Evolutionary conservation across 495 filamentous ascomycete genomes (phyloP).

Genomic region (Penicillium nucicola): DNA sequence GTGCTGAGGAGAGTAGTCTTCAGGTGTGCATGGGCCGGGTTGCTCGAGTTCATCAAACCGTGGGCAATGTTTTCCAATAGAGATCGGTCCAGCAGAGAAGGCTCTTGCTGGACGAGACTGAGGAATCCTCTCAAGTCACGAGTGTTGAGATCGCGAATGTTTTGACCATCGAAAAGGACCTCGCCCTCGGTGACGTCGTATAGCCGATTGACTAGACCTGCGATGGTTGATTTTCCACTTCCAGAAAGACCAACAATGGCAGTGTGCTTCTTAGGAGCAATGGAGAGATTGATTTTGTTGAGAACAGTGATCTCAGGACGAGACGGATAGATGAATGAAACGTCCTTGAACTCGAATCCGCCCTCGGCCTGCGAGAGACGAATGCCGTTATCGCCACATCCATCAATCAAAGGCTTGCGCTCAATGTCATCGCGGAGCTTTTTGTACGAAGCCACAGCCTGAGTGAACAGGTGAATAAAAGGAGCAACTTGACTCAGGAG

Average conservation of each 20-base stretch:
- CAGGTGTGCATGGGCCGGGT: conserved; percentile 42
- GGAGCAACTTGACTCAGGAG: conserved; percentile 63
- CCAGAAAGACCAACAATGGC: conserved; percentile 69
- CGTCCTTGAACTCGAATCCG: conserved; percentile 48
- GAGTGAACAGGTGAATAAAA: conserved; percentile 56
- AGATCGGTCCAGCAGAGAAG: conserved; percentile 60
- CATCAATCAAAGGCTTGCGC: conserved; percentile 49
- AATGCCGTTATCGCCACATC: conserved; percentile 31
- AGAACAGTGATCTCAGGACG: conserved; percentile 55
- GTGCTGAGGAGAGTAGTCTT: conserved; percentile 26
- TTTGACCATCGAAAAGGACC: conserved; percentile 51
- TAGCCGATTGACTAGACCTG: conserved; percentile 51
- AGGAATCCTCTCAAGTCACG: conserved; percentile 54
- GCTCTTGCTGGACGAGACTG: conserved; percentile 66
- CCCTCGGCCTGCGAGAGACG: conserved; percentile 36
- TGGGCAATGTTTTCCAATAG: conserved; percentile 68
- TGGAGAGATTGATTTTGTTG: conserved; percentile 45
- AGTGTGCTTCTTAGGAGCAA: conserved; percentile 57
- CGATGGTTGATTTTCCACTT: conserved; percentile 70
- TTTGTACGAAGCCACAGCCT: conserved; percentile 51
- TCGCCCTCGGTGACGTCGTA: conserved; percentile 43
- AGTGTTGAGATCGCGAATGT: conserved; percentile 54
- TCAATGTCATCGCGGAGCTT: conserved; percentile 52
- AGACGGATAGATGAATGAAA: conserved; percentile 62
- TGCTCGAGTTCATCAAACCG: conserved; percentile 58